Base-by-base conservation (phyloP, 148 eudicot species). In the Amaranthus hypochondriacus region DNA sequence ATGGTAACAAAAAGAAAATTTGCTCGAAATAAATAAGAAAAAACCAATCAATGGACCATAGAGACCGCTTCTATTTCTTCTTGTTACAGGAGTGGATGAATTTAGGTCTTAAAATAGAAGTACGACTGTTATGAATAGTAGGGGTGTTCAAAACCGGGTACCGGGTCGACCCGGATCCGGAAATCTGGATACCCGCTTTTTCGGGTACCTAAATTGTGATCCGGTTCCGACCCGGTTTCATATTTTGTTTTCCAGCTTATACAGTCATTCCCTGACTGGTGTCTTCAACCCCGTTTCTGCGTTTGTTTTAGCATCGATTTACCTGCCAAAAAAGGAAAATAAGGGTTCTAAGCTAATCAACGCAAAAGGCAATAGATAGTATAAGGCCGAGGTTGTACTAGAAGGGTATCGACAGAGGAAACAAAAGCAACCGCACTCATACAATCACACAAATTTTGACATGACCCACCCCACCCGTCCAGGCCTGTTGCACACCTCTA, bases 271-370 rank as follows among this genome's bases (percentile, higher is more conserved):
- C 57, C 46, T 57, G 48, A 47, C 18, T 14, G 52, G 48, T 71
- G 56, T 4, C 67, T 48, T 52, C 4, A 48, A n/a, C 21, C 6
- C 5, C 13, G 50, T 73, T 13, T 49, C 39, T 10, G n/a, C 5
- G 10, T 44, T 14, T 10, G 9, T n/a, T 4, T 14, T 66, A 9
- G 49, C 56, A 48, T 21, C 12, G 21, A 4, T 72, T 60, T 72
- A 72, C 72, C 77, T 66, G 56, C 71, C 66, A 47, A 48, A 67
- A 28, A 28, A 18, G 18, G 42, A 14, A 63, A 13, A 14, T 50
- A 47, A 48, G 68, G 21, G 48, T 46, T 48, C 6, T 4, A 56
- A 49, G 7, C 12, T 11, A 12, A 18, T 1, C 7, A n/a, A 14
- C 49, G 55, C 48, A 39, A 4, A 44, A 47, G 18, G 12, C 50